Evolutionary conservation across 2,329 filamentous ascomycete genomes (phyloP), one percentile per base, ranked within the genome.

Genomic region (Pestalotiopsis sp.): DNA sequence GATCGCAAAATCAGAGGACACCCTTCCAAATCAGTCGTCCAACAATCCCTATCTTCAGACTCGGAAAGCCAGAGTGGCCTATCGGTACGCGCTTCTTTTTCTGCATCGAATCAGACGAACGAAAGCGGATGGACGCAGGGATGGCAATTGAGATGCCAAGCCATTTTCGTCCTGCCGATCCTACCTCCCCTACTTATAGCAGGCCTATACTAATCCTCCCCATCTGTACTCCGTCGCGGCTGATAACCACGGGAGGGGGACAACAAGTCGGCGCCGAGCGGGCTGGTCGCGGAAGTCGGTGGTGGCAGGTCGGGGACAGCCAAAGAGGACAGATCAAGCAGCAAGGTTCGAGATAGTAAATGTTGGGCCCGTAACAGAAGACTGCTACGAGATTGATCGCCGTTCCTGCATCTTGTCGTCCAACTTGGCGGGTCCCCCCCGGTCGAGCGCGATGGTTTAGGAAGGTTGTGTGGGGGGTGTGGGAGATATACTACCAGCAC

Each of bases 251-350:
- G 27, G 59, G 20, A 5, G 57, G 57, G n/a, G 31, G 27, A 7
- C 4, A 4, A 31, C 31, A 36, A 27, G 27, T 39, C 59, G 59
- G 31, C 59, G 27, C 59, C 12, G 59, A 23, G n/a, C 25, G 25
- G 59, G 14, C 31, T 62, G 31, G n/a, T 39, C 25, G n/a, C 59
- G 59, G 59, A 62, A 62, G 59, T 62, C 59, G 59, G 59, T 62
- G 27, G n/a, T n/a, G 12, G 31, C 38, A 62, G 13, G 58, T 9
- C 5, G 12, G 56, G 17, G 20, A 23, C 5, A 17, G 2, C 20
- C 45, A 20, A 20, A 52, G 14, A 17, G 20, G 45, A 52, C 14
- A 17, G 20, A 52, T 52, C 14, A 52, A 23, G 20, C 20, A 23
- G 20, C 20, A 23, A n/a, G 20, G 45, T 52, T 52, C 14, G 20